Evolutionary conservation across 116 monocot species (phyloP).

Genomic region (Phalaenopsis hybrid): DNA sequence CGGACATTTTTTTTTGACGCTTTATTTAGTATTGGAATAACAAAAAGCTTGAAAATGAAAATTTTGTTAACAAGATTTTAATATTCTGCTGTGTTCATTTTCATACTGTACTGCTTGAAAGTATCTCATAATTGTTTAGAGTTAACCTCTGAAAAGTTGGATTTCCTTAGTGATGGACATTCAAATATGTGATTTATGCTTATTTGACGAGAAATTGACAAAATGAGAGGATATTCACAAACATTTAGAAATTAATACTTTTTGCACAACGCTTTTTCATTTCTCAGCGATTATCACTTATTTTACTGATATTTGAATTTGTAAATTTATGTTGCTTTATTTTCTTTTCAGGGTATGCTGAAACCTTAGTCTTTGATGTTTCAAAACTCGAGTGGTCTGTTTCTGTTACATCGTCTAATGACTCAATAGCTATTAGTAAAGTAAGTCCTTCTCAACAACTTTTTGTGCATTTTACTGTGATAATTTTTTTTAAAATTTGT

Average conservation of each 20-base stretch:
- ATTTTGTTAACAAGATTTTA: too few relatives aligned
- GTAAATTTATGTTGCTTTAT: not conserved
- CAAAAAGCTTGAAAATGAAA: too few relatives aligned
- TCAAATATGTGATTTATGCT: not conserved
- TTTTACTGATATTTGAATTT: not conserved
- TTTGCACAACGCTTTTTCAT: not conserved
- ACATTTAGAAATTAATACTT: not conserved
- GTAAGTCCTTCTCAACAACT: conserved; percentile 25
- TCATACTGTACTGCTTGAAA: too few relatives aligned
- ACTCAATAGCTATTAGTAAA: conserved; percentile 44
- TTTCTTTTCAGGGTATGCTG: conserved; percentile 42
- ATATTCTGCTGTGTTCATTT: too few relatives aligned
- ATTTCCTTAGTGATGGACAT: not conserved
- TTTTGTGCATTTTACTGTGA: not conserved
- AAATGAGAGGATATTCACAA: not conserved
- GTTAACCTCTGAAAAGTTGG: not conserved
- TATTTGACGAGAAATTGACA: not conserved
- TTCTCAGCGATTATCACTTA: not conserved
- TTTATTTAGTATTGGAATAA: too few relatives aligned
- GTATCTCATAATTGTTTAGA: not conserved
- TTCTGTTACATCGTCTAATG: conserved; percentile 31
- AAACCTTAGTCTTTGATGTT: conserved; percentile 69
- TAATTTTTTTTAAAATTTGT: not conserved
- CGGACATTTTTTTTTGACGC: too few relatives aligned
- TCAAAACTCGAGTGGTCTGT: conserved; percentile 55